Base-by-base conservation (phyloP, 129 eudicot species). In the Flaveria sonorensis region DNA sequence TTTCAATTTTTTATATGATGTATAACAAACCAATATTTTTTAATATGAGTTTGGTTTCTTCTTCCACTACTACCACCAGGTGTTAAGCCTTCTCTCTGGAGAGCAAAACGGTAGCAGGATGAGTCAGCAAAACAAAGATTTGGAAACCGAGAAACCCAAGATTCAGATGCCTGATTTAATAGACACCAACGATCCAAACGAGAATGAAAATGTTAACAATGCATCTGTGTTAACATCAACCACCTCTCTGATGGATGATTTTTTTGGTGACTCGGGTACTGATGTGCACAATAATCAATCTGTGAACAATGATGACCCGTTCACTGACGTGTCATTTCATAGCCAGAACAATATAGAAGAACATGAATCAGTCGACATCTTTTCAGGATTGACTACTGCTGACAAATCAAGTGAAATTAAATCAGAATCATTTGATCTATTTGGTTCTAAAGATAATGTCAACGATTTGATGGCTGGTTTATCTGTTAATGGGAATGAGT, bases 141-240 rank as follows among this genome's bases (percentile, higher is more conserved):
- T 50, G 52, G 85, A 87, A 71, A 64, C 78, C n/a, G 89, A 79
- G 47, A 72, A 76, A 75, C 47, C 91, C 11, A 71, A 73, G 11
- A 39, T 86, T 53, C 88, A 85, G 75, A 87, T 94, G 90, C 97
- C 98, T 15, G 89, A 94, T 72, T 86, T 94, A 79, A 87, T 94
- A 69, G 97, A 94, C 79, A 89, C 98, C 21, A 86, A 89, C 68
- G 92, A 85, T 76, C 62, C 88, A 77, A 36, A 64, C 74, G 47
- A 1, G 70, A 32, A 77, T 79, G 90, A 81, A 82, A 70, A 75
- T 45, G 84, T 83, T 46, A 67, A 51, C 77, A 61, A 51, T 60
- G 71, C 82, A 71, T 75, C 78, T 43, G 53, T 85, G 15, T 36
- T 76, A 40, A 40, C 77, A 10, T 74, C 93, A 76, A 47, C 84